phyloP scores from a whole-genome alignment of 257 asterid genomes.

The Solanum pimpinellifolium region DNA sequence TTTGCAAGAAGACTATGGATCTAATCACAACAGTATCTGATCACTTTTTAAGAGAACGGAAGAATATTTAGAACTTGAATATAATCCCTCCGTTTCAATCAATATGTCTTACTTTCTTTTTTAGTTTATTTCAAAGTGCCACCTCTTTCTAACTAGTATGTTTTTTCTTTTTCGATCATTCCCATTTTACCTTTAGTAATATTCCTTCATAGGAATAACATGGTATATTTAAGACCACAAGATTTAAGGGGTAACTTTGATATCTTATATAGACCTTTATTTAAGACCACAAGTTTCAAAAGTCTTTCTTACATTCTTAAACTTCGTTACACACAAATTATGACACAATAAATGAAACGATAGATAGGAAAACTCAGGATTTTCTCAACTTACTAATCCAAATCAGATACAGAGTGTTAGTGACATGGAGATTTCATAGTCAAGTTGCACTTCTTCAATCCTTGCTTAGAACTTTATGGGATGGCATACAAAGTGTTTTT shows the following conservation, averaged over 20 bases:
- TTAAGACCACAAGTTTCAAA: background rate
- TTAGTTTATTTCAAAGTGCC: background rate
- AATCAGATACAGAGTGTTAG: background rate
- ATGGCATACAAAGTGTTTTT: background rate
- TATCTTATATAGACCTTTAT: background rate
- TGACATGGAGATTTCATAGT: background rate
- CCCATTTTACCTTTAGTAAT: background rate
- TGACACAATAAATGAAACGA: background rate
- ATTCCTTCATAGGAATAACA: background rate
- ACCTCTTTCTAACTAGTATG: background rate
- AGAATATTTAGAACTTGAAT: background rate
- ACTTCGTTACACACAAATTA: background rate
- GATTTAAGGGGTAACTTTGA: background rate
- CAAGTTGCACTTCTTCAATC: background rate
- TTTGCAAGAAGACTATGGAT: background rate
- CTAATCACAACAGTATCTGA: background rate
- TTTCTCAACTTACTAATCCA: background rate
- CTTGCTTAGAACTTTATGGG: background rate
- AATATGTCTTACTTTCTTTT: background rate
- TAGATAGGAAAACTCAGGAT: background rate
- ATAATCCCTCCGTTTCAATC: background rate
- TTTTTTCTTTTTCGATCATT: background rate
- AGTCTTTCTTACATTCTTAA: background rate
- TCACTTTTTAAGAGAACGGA: background rate
- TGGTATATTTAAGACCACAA: background rate